Evolutionary conservation across 2,329 filamentous ascomycete species (phyloP), one percentile per base, ranked within the genome.

Genomic region (Phaeomoniella chlamydospora): DNA sequence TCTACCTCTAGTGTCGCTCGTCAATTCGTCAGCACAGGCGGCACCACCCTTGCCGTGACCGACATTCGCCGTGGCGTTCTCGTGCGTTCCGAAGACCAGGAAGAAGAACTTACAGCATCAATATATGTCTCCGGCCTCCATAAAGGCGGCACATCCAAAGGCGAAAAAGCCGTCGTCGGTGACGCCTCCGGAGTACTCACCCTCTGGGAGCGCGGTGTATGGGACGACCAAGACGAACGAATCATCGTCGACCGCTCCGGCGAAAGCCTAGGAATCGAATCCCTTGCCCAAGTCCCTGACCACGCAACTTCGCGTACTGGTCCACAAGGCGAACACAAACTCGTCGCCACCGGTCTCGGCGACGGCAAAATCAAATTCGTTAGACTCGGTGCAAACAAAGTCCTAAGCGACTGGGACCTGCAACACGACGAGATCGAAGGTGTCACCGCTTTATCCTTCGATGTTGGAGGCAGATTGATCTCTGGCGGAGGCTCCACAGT

Each of bases 191-290:
- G 90, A 3, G 75, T 94, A 2, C 56, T 96, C 43, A 94, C 87
- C 3, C 62, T 96, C 4, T 98, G 90, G 87, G 88, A 98, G 56
- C 80, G 80, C 45, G 88, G 88, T 1, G 75, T 82, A 1, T 96
- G 90, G 88, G 87, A 93, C 50, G 88, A 96, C 54, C 85, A 94
- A 54, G 83, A 92, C 47, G 86, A 93, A 59, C 73, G 86, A 36
- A 81, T 94, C 48, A 74, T 81, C 34, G 74, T 94, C 5, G 77
- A 85, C 45, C 57, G 61, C 17, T 79, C 74, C 5, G 83, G 74
- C 31, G 86, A 92, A 55, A n/a, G n/a, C n/a, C n/a, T n/a, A n/a
- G 84, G 81, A 40, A 61, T 94, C 30, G 88, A 96, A 50, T 71
- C 76, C n/a, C 64, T 94, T 41, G 68, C 74, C 1, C 58, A 80